Conservation (phyloP, 148 eudicot genomes). For the Rheum nobile region DNA sequence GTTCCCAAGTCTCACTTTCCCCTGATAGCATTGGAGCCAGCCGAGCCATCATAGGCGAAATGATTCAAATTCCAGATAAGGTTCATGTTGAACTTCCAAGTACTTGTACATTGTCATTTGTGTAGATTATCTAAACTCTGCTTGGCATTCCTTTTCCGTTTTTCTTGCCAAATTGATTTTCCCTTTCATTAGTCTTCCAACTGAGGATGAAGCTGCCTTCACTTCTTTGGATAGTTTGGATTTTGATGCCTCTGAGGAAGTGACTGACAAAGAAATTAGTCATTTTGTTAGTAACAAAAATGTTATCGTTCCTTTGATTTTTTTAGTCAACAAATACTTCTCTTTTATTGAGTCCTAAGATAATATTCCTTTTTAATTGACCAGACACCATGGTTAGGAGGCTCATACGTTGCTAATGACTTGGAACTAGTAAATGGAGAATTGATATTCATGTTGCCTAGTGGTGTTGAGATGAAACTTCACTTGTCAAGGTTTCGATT, state of each 20-base stretch:
- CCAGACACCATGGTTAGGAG: conserved; percentile 84
- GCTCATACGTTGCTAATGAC: conserved; percentile 41
- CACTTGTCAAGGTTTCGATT: conserved; percentile 56
- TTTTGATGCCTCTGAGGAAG: conserved; percentile 21
- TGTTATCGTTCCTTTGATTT: neutral
- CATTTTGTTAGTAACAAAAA: conserved; percentile 57
- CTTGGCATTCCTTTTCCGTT: neutral
- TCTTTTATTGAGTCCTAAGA: neutral
- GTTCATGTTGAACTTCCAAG: conserved; percentile 66
- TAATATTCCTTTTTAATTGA: conserved; percentile 3
- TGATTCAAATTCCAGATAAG: conserved; percentile 25
- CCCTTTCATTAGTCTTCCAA: conserved; percentile 27
- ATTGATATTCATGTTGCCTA: conserved; percentile 46
- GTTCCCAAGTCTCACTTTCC: conserved; percentile 25
- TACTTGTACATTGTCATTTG: conserved; percentile 10
- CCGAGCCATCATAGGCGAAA: conserved; percentile 32
- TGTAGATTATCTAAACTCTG: neutral
- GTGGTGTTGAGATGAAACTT: conserved; percentile 53
- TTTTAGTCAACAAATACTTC: neutral
- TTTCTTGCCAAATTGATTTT: neutral
- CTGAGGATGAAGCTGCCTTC: conserved; percentile 39
- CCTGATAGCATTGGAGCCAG: conserved; percentile 20
- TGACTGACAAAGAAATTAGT: conserved; percentile 44
- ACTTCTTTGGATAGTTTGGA: conserved; percentile 49
- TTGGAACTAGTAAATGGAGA: conserved; percentile 51